phyloP scores from a whole-genome alignment of 768 basidiomycete species.

The Boletus pseudo-olivaceus region DNA sequence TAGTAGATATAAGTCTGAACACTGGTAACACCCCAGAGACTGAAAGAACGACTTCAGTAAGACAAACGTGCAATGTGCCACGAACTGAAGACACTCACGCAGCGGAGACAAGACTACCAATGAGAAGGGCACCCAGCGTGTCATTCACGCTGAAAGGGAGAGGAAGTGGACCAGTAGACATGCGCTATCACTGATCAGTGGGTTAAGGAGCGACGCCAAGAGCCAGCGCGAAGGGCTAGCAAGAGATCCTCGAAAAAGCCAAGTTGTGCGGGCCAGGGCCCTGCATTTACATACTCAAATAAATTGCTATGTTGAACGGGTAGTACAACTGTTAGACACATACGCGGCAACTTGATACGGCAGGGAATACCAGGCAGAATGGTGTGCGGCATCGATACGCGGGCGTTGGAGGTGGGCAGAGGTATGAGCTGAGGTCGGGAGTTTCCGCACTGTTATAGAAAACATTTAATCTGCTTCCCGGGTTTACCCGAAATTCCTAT shows the following conservation, averaged over 20 bases:
- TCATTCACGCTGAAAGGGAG: constrained; percentile 36
- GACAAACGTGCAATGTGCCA: neutral
- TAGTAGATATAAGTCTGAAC: constrained; percentile 54
- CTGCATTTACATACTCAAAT: neutral
- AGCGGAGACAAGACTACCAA: constrained; percentile 52
- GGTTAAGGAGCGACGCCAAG: neutral
- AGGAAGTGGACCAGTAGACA: constrained; percentile 7
- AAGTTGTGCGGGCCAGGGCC: no score
- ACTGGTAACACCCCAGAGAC: constrained; percentile 57
- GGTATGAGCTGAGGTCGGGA: no score
- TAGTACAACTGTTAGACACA: no score
- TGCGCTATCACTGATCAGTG: neutral
- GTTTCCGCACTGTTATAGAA: no score
- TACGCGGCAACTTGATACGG: neutral
- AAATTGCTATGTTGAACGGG: neutral
- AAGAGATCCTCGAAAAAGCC: neutral
- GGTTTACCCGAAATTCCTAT: no score
- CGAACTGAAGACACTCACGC: constrained; percentile 37
- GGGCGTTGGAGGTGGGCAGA: no score
- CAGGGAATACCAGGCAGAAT: no score
- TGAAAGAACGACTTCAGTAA: constrained; percentile 17
- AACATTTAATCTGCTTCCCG: no score
- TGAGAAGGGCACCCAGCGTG: constrained; percentile 52
- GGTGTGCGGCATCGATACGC: no score
- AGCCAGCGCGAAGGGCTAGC: neutral